Evolutionary conservation across 2,329 filamentous ascomycete species (phyloP).

Genomic region (Acrodontium crateriforme): DNA sequence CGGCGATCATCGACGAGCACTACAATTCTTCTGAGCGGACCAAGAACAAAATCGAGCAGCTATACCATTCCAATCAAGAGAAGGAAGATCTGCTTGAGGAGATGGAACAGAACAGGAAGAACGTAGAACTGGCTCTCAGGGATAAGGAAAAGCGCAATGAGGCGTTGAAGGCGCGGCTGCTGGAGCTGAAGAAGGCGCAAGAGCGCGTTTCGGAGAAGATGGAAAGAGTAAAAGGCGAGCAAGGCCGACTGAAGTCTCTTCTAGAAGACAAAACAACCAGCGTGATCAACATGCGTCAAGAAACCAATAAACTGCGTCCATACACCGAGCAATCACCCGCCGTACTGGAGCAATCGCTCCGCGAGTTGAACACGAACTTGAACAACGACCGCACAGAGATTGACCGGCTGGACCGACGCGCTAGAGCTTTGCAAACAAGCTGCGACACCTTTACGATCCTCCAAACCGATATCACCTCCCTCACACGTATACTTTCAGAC

Average conservation of each 20-base stretch:
- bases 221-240: slow-evolving; percentile 70
- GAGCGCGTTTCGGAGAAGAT: slow-evolving; percentile 70
- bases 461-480: slow-evolving; percentile 69
- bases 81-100: slow-evolving; percentile 68
- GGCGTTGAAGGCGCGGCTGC: slow-evolving; percentile 66
- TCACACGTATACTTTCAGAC: slow-evolving; percentile 80
- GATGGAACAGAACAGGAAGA: slow-evolving; percentile 64
- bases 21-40: slow-evolving; percentile 82
- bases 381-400: slow-evolving; percentile 70
- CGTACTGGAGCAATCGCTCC: slow-evolving; percentile 65
- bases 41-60: slow-evolving; percentile 72
- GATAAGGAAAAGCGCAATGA: slow-evolving; percentile 80
- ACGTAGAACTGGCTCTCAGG: slow-evolving; percentile 66
- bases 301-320: slow-evolving; percentile 76
- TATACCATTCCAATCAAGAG: slow-evolving; percentile 76
- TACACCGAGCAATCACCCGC: slow-evolving; percentile 85
- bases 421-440: slow-evolving; percentile 82
- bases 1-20: slow-evolving; percentile 76
- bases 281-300: slow-evolving; percentile 61
- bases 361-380: slow-evolving; percentile 68
- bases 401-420: slow-evolving; percentile 71
- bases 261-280: slow-evolving; percentile 60
- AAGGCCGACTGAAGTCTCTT: slow-evolving; percentile 56
- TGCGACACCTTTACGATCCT: slow-evolving; percentile 80
- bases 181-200: slow-evolving; percentile 70